phyloP scores from a whole-genome alignment of 1,284 basidiomycete genomes.

The Takashimella koratensis region DNA sequence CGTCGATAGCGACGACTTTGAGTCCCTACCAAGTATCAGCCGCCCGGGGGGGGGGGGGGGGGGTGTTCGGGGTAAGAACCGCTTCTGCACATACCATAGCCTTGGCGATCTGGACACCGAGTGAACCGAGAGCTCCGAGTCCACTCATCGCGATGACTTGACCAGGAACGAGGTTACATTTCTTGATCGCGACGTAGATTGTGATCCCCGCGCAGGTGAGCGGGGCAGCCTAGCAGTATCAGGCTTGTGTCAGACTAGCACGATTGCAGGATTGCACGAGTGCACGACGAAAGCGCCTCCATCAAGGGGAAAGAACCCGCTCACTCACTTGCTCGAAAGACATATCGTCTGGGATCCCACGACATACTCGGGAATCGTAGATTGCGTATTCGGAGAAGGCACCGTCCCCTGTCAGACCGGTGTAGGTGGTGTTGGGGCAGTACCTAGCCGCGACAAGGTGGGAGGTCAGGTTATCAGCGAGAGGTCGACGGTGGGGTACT shows the following conservation, averaged over 20 bases:
- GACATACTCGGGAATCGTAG: conserved; percentile 16
- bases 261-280: too few relatives aligned
- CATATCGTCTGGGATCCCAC: conserved; percentile 18
- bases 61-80: too few relatives aligned
- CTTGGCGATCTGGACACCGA: conserved; percentile 32
- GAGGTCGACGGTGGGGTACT: conserved; percentile 19
- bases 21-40: background rate
- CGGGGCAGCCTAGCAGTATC: conserved; percentile 23
- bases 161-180: conserved; percentile 17
- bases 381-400: conserved; percentile 28
- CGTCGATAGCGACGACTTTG: conserved; percentile 2
- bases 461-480: conserved; percentile 7
- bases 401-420: conserved; percentile 24
- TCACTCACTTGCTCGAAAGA: conserved; percentile 22
- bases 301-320: too few relatives aligned
- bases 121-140: conserved; percentile 24
- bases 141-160: conserved; percentile 29
- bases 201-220: conserved; percentile 32
- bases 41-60: too few relatives aligned
- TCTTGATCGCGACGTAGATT: conserved; percentile 26
- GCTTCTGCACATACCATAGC: conserved; percentile 25
- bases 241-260: too few relatives aligned
- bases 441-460: conserved; percentile 8
- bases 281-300: too few relatives aligned
- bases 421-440: conserved; percentile 18